These are phyloP conservation scores for Candida pseudoviswanathii DNA, from an alignment of 1,139 yeast species.

Conservation along the genomic window DNA sequence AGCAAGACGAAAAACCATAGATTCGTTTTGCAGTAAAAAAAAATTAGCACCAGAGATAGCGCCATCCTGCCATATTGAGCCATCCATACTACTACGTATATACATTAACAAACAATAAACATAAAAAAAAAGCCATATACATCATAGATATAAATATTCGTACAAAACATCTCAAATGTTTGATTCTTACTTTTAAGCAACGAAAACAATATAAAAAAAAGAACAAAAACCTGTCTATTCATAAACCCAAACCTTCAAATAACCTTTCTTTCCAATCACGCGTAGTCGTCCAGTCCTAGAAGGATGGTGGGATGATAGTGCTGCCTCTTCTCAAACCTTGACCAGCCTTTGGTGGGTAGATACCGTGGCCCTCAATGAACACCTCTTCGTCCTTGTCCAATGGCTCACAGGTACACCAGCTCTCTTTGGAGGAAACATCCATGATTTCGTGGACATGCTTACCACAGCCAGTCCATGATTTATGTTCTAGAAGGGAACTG, in stretches of 20 bases:
- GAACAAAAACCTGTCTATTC: not conserved
- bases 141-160: not conserved
- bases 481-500: too few relatives aligned
- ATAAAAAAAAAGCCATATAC: not conserved
- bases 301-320: constrained; percentile 2
- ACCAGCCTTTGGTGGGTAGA: constrained; percentile 48
- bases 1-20: too few relatives aligned
- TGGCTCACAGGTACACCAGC: constrained; percentile 45
- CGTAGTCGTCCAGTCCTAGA: not conserved
- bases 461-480: constrained; percentile 44
- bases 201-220: not conserved
- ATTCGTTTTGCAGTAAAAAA: not conserved
- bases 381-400: constrained; percentile 17
- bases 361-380: constrained; percentile 22
- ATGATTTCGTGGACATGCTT: constrained; percentile 32
- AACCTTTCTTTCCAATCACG: not conserved
- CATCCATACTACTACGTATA: not conserved
- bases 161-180: not conserved
- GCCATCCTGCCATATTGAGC: not conserved
- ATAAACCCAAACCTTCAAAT: not conserved
- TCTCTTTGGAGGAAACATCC: constrained; percentile 35
- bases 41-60: not conserved
- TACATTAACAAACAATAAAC: not conserved
- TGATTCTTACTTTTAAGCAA: not conserved
- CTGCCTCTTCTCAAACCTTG: constrained; percentile 32